Evolutionary conservation across 164 flowering plant genomes (phyloP).

Genomic region (Tinospora cordifolia): DNA sequence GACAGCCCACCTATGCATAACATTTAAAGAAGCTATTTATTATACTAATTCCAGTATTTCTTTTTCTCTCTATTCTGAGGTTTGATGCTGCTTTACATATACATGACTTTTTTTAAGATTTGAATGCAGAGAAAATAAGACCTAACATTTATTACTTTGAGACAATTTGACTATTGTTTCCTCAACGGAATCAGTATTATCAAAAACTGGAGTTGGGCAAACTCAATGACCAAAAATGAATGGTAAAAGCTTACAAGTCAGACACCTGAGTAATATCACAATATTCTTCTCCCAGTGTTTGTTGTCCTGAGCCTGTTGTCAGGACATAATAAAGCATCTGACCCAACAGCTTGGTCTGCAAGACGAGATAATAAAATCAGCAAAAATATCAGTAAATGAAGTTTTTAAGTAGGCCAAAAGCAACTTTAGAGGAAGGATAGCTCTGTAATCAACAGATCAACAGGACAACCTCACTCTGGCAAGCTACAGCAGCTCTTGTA

Average conservation of each 20-base stretch:
- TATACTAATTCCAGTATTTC: background rate
- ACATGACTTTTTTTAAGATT: background rate
- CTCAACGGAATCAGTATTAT: too few species aligned
- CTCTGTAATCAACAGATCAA: background rate
- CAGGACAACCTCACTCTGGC: slow-evolving; percentile 75
- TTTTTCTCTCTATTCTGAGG: background rate
- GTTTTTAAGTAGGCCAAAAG: background rate
- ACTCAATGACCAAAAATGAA: background rate
- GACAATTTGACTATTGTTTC: too few species aligned
- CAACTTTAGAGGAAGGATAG: background rate
- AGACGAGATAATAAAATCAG: slow-evolving; percentile 1
- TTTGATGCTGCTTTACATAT: background rate
- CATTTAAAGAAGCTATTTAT: background rate
- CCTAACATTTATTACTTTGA: too few species aligned
- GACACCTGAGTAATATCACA: slow-evolving; percentile 91
- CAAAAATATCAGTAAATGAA: background rate
- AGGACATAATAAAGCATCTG: slow-evolving; percentile 89
- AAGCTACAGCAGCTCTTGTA: slow-evolving; percentile 75
- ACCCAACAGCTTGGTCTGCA: slow-evolving; percentile 85
- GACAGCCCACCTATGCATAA: background rate
- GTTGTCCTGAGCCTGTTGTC: slow-evolving; percentile 97
- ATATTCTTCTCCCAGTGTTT: slow-evolving; percentile 95
- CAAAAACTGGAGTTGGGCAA: background rate
- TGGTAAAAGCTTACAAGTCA: background rate
- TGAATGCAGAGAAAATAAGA: background rate